phyloP scores from a whole-genome alignment of 164 flowering plant genomes.

The Liriodendron chinense region DNA sequence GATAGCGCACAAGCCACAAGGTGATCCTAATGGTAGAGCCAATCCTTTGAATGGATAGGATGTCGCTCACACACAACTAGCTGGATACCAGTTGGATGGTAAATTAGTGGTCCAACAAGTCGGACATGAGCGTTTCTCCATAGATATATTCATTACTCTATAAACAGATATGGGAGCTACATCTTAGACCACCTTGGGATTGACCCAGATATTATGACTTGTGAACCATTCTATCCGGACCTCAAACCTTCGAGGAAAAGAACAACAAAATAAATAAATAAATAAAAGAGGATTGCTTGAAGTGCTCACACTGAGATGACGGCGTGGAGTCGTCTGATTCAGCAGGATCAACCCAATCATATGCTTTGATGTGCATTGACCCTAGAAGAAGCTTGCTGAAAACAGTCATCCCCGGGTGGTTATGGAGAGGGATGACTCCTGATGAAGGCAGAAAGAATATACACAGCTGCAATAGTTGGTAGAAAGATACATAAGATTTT shows the following conservation, averaged over 20 bases:
- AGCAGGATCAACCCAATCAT: slow-evolving; percentile 62
- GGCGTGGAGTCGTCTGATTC: slow-evolving; percentile 9
- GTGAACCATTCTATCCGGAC: too few relatives aligned
- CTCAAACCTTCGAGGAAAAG: not conserved
- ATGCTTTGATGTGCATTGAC: slow-evolving; percentile 78
- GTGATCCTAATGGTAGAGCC: too few relatives aligned
- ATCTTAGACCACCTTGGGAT: too few relatives aligned
- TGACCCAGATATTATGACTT: not conserved
- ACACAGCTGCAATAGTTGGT: slow-evolving; percentile 51
- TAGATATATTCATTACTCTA: too few relatives aligned
- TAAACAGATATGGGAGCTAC: too few relatives aligned
- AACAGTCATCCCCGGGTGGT: slow-evolving; percentile 96
- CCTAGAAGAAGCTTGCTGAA: slow-evolving; percentile 83
- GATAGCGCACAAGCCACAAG: too few relatives aligned
- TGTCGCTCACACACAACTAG: too few relatives aligned
- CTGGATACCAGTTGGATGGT: too few relatives aligned
- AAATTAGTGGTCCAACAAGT: too few relatives aligned
- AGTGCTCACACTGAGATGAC: slow-evolving; percentile 37
- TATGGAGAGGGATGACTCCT: slow-evolving; percentile 82
- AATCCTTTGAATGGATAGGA: too few relatives aligned
- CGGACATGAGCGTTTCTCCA: too few relatives aligned
- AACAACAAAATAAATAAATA: not conserved
- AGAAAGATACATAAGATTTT: too few relatives aligned
- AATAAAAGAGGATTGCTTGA: not conserved
- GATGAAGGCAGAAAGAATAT: slow-evolving; percentile 71